Percentiles rank a stretch among this genome's conserved stretches.
Evolutionary conservation across 352 stramenopile species (phyloP).

Genomic region (Phytopythium aichiense): DNA sequence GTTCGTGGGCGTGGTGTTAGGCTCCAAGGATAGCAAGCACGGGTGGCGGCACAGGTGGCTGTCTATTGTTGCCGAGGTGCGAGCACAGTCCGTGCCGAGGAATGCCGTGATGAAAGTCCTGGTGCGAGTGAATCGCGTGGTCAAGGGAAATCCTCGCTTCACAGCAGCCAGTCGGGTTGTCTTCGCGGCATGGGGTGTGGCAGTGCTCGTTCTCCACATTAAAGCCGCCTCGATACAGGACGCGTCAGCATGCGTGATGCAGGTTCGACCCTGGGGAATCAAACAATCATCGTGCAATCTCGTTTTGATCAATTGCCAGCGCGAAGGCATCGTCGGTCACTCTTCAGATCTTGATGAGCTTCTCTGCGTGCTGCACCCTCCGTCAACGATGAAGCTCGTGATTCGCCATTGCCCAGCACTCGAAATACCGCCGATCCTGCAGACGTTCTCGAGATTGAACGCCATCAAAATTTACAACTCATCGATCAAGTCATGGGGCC

Average conservation of each 20-base stretch:
- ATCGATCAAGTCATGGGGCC: not conserved
- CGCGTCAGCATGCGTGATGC: constrained; percentile 16
- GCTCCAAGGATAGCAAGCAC: not conserved
- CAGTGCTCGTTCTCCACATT: constrained; percentile 19
- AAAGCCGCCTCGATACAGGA: constrained; percentile 1
- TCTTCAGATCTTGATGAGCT: constrained; percentile 11
- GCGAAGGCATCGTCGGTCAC: constrained; percentile 6
- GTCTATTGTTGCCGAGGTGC: not conserved
- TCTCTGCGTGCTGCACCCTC: constrained; percentile 17
- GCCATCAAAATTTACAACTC: constrained; percentile 5
- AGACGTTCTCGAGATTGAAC: not conserved
- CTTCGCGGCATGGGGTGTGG: constrained; percentile 17
- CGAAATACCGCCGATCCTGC: not conserved
- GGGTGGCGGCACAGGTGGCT: not conserved
- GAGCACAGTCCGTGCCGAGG: not conserved
- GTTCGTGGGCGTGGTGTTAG: constrained; percentile 8
- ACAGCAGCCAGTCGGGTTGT: constrained; percentile 1
- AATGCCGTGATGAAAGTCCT: not conserved
- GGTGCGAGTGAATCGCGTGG: not conserved
- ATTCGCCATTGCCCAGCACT: constrained; percentile 30
- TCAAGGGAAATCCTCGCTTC: constrained; percentile 3
- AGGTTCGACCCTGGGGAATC: constrained; percentile 25
- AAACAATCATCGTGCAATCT: constrained; percentile 20
- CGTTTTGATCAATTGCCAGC: constrained; percentile 20
- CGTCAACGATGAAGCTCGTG: constrained; percentile 19